Evolutionary conservation across 192 early-diverging fungal genomes (phyloP).

Genomic region (Phlyctochytrium arcticum): DNA sequence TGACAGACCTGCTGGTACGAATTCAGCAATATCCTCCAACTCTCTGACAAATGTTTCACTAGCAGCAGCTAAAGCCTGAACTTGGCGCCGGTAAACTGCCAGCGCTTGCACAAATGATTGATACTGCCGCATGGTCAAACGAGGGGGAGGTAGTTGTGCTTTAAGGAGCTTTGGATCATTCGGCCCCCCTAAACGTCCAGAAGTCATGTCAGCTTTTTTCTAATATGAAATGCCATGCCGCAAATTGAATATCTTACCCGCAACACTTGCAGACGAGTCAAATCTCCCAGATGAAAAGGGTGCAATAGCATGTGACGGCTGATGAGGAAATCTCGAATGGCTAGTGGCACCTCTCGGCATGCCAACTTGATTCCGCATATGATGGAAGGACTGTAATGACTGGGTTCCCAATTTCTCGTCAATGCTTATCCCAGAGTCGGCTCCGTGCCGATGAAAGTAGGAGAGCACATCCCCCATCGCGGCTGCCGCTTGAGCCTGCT

Average conservation of each 20-base stretch:
- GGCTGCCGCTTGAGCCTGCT: constrained; percentile 13
- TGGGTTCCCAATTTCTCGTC: neutral
- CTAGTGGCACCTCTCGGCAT: too few relatives aligned
- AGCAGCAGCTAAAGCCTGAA: constrained; percentile 39
- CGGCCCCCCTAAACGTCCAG: constrained; percentile 22
- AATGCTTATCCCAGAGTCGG: neutral
- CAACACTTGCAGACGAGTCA: constrained; percentile 7
- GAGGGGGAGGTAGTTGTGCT: constrained; percentile 18
- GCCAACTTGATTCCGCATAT: too few relatives aligned
- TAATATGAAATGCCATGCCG: too few relatives aligned
- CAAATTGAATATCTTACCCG: constrained; percentile 2
- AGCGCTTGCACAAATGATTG: constrained; percentile 43
- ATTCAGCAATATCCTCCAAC: constrained; percentile 45
- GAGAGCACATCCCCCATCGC: too few relatives aligned
- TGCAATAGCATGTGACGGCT: constrained; percentile 6
- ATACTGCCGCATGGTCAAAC: constrained; percentile 39
- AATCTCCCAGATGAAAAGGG: constrained; percentile 4
- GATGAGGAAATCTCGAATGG: too few relatives aligned
- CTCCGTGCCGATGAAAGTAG: neutral
- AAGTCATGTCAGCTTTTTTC: neutral
- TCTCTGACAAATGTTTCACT: constrained; percentile 47
- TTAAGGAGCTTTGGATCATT: constrained; percentile 14
- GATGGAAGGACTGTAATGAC: too few relatives aligned
- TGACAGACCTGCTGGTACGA: constrained; percentile 36
- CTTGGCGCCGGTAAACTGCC: constrained; percentile 35